Percentiles rank a stretch among this genome's conserved stretches.
Conservation (phyloP, 1,284 basidiomycete species). For the Kwoniella shivajii region DNA sequence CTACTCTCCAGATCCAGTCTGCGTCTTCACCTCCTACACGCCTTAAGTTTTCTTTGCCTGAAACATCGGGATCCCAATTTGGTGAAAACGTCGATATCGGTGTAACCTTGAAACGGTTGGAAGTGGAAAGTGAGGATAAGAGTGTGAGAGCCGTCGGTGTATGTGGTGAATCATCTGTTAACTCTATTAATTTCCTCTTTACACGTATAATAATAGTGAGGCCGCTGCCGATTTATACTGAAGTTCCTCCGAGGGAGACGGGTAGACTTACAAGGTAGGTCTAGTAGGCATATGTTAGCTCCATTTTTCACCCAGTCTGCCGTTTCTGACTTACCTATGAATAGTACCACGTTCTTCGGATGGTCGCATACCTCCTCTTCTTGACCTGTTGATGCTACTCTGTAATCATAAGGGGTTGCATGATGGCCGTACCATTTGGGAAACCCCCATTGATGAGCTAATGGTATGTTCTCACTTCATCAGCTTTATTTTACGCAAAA, state of each 20-base stretch:
- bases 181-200: not conserved
- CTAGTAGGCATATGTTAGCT: not conserved
- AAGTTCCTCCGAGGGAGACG: not conserved
- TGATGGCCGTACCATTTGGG: slow-evolving; percentile 21
- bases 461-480: too few species aligned
- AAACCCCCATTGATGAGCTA: slow-evolving; percentile 23
- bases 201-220: too few species aligned
- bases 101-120: slow-evolving; percentile 7
- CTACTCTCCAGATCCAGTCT: slow-evolving; percentile 22
- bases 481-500: too few species aligned
- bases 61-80: slow-evolving; percentile 2
- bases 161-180: slow-evolving; percentile 9
- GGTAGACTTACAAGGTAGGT: slow-evolving; percentile 6
- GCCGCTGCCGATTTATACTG: too few species aligned
- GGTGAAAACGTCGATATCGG: slow-evolving; percentile 15
- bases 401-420: slow-evolving; percentile 14
- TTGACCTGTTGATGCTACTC: not conserved
- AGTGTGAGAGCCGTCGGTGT: slow-evolving; percentile 14
- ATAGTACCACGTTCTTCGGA: slow-evolving; percentile 13
- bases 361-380: slow-evolving; percentile 14
- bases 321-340: slow-evolving; percentile 13
- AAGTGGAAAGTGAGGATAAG: not conserved
- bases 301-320: not conserved
- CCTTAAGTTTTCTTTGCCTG: slow-evolving; percentile 5
- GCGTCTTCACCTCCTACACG: slow-evolving; percentile 4